Conservation (phyloP, 768 basidiomycete genomes). For the Pholiota molesta region DNA sequence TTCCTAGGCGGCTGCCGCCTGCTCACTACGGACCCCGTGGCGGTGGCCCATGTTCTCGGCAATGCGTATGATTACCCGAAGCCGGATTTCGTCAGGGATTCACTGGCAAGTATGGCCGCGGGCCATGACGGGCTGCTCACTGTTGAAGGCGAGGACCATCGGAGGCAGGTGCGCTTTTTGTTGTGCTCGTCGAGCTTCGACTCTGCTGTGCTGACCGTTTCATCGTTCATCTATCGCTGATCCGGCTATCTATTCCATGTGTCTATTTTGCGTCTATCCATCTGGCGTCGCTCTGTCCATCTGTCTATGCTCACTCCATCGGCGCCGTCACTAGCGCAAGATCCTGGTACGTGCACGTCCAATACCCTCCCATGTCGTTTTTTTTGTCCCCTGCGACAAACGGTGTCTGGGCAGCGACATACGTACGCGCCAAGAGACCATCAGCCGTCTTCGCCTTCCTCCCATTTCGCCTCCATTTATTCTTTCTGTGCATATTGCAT, state of each 20-base stretch:
- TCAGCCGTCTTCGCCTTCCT: background rate
- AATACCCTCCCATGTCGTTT: background rate
- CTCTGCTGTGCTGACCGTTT: background rate
- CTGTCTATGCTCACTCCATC: too few relatives aligned
- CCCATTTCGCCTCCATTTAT: too few relatives aligned
- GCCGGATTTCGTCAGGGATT: slow-evolving; percentile 40
- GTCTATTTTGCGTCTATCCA: too few relatives aligned
- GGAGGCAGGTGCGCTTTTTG: slow-evolving; percentile 37
- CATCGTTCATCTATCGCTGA: background rate
- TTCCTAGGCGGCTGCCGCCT: slow-evolving; percentile 50
- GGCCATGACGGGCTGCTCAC: slow-evolving; percentile 37
- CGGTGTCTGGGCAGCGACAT: too few relatives aligned
- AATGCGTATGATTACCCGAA: slow-evolving; percentile 60
- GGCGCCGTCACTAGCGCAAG: slow-evolving; percentile 33
- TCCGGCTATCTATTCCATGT: too few relatives aligned
- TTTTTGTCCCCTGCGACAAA: slow-evolving; percentile 3
- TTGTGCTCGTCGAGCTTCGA: background rate
- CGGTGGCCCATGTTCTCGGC: slow-evolving; percentile 61
- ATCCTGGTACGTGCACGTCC: slow-evolving; percentile 36
- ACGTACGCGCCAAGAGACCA: background rate
- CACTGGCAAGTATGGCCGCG: slow-evolving; percentile 31
- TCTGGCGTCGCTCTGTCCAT: too few relatives aligned
- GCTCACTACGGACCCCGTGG: slow-evolving; percentile 61
- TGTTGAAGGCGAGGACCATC: slow-evolving; percentile 46
- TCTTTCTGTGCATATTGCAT: too few relatives aligned